Evolutionary conservation across 2,329 filamentous ascomycete genomes (phyloP), one percentile per base, ranked within the genome.

Genomic region (Stemphylium beticola): DNA sequence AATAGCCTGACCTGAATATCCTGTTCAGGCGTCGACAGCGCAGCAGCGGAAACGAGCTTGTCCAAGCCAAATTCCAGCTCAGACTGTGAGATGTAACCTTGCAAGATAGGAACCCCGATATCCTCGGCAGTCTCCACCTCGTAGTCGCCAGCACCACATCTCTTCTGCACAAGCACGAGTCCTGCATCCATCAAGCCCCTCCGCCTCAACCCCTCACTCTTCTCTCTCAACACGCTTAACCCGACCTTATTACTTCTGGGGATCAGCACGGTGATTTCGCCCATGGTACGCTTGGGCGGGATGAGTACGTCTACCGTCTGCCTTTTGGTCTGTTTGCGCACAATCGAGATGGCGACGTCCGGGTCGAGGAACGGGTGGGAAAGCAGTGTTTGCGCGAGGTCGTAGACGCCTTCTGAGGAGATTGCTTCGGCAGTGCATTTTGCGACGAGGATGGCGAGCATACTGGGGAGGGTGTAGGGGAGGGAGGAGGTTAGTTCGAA

Each of bases 381-480:
- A 0, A 86, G 76, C 3, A 86, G 78, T 3, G 79, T 79, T 66
- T 86, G 83, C n/a, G 83, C 83, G 7, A 86, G 76, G 61, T 86
- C 83, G 61, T 86, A 87, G 1, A 86, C 82, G 18, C 82, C 74
- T 57, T 85, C 81, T 20, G 71, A 69, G 41, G 79, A 80, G 15
- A 86, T 75, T 3, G 77, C 75, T 64, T 86, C 83, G 1, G 83
- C 83, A 5, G 81, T 78, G 82, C 82, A 86, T 69, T 86, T 86
- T 0, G 83, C 82, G 0, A 84, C 78, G 5, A 86, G 74, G 51
- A 86, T 86, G 6, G 83, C 83, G 18, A 85, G 78, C 82, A 85
- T 86, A 58, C 84, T 80, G 10, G 84, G 82, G 1, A 85, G 74
- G 9, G 83, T 79, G 66, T 84, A 85, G 55, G 83, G 79, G 7